Percentiles rank a stretch among this genome's conserved stretches.
Evolutionary conservation across 768 basidiomycete species (phyloP).

Genomic region (Sarcodon sp.): DNA sequence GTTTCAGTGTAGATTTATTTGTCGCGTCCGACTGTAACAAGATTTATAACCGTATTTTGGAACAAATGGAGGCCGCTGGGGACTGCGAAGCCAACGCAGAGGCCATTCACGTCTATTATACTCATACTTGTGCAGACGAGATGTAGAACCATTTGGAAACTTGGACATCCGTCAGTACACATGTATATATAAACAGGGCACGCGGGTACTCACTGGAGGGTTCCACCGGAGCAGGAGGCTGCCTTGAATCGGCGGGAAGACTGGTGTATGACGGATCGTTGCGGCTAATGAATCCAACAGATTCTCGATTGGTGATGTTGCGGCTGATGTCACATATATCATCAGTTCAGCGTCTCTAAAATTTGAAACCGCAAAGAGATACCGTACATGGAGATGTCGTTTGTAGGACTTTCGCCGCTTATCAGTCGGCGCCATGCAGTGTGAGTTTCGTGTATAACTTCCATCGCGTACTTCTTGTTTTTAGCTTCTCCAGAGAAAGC

Average conservation of each 20-base stretch:
- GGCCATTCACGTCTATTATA: neutral
- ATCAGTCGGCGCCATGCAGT: slow-evolving; percentile 97
- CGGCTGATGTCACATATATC: slow-evolving; percentile 34
- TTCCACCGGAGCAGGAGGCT: slow-evolving; percentile 81
- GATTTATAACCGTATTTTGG: no score
- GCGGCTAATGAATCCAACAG: slow-evolving; percentile 53
- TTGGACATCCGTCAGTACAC: slow-evolving; percentile 14
- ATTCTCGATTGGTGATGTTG: slow-evolving; percentile 68
- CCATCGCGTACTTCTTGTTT: slow-evolving; percentile 98
- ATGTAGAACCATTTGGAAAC: slow-evolving; percentile 95
- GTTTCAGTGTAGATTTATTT: no score
- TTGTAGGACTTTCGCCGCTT: slow-evolving; percentile 59
- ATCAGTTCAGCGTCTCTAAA: neutral
- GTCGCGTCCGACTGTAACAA: no score
- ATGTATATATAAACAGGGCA: slow-evolving; percentile 1
- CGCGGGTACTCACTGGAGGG: slow-evolving; percentile 57
- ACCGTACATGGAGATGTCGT: slow-evolving; percentile 79
- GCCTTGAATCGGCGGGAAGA: slow-evolving; percentile 70
- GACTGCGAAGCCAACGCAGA: no score
- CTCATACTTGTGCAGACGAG: slow-evolving; percentile 70
- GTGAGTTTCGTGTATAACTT: slow-evolving; percentile 98
- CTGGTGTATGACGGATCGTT: slow-evolving; percentile 49
- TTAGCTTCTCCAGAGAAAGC: slow-evolving; percentile 99
- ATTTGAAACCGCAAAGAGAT: neutral
- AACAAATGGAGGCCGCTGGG: no score